Base-by-base conservation (phyloP, 2,329 filamentous ascomycete species). In the Diaporthe australafricana region DNA sequence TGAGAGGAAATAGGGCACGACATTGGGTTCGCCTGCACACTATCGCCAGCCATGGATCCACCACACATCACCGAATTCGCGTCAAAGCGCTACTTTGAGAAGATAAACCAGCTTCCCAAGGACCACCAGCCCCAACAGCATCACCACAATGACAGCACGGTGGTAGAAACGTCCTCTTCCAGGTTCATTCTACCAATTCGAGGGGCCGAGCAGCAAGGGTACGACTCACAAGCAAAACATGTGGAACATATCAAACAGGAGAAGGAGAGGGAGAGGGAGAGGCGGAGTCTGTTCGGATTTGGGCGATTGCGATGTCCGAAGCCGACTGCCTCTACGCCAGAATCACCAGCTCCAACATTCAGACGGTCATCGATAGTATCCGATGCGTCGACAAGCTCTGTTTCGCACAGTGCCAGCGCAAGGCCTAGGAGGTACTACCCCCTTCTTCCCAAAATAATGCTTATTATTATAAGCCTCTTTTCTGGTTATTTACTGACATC, bases 51-150 rank as follows among this genome's bases (percentile, higher is more conserved):
- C 77, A 90, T 91, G 89, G 90, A 91, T 75, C 88, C 88, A 77
- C 85, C 87, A 76, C 89, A 91, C 75, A 85, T 90, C 74, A 91
- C 90, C 73, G 90, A 92, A 80, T 92, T 92, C 81, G 90, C 89
- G 73, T 92, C 90, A 55, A 85, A 88, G 80, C 88, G 88, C 75
- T 92, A 90, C 78, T 89, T 91, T 75, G 86, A 87, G 69, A 92
- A 92, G 81, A 80, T 91, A 73, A 85, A 83, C 71, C 87, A 90
- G 81, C 85, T 83, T 76, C 88, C 81, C 79, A 85, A 84, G 78
- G 82, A 87, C 38, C 84, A 81, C 75, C 82, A 82, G 22, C 84
- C 85, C 75, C 79, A 82, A 74, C 82, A 83, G 70, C 77, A 74
- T 48, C 75, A 81, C 73, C 73, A 69, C 9, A 57, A 63, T 32